A percentile compares a stretch with the other conserved stretches of the same genome.
Evolutionary conservation across 345 rosid species (phyloP).

Genomic region (Eucalyptus pauciflora): DNA sequence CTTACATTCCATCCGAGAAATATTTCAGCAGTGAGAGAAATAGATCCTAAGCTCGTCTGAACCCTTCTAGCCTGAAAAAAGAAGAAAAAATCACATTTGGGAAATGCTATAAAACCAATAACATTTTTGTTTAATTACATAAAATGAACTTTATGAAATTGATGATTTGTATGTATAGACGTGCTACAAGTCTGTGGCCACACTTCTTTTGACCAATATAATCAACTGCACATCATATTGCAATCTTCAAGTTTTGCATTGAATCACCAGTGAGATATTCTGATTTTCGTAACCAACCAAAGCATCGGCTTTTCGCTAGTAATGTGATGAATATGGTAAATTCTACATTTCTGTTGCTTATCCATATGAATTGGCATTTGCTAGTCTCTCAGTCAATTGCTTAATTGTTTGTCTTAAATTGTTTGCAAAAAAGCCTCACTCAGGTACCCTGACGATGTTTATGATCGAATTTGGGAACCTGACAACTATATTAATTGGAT

Average conservation of each 20-base stretch:
- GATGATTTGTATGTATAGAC: no score
- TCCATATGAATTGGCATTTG: neutral
- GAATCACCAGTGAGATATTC: neutral
- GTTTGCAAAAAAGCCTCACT: neutral
- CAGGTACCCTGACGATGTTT: neutral
- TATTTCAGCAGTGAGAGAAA: neutral
- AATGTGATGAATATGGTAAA: neutral
- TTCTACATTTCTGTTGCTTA: neutral
- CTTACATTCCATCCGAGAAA: neutral
- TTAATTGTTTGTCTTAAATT: neutral
- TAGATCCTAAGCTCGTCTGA: neutral
- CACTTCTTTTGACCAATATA: neutral
- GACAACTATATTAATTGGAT: accelerated
- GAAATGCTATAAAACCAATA: no score
- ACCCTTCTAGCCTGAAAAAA: neutral
- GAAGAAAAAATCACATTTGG: no score
- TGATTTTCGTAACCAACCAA: neutral
- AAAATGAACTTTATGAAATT: neutral
- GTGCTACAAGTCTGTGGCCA: neutral
- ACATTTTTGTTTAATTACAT: no score
- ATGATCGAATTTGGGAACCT: neutral
- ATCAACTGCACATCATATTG: neutral
- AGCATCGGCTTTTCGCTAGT: neutral
- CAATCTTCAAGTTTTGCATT: neutral
- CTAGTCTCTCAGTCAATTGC: neutral